Evolutionary conservation across 1,139 yeast genomes (phyloP), one percentile per base, ranked within the genome.

Genomic region (Scheffersomyces titani): DNA sequence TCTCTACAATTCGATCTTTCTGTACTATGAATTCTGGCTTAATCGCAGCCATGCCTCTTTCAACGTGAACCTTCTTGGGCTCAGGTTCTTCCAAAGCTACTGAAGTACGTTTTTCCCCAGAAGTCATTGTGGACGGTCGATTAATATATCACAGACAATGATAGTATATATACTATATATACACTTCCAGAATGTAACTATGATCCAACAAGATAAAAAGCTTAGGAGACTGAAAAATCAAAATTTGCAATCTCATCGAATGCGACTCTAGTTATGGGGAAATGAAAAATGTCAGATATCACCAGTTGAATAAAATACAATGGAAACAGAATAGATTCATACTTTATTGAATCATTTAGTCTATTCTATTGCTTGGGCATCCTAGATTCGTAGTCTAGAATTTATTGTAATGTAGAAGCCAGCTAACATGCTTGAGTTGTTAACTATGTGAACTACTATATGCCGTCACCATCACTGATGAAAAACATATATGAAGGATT

Each of bases 21-120:
- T 68, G 67, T 7, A 85, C 73, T n/a, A 86, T 70, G 63, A 67
- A 89, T 63, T 89, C 90, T 3, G 86, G 74, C 71, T 88, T 89
- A 61, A 89, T 81, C 2, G 86, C 83, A 0, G 93, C 93, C 54
- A 85, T 74, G 22, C 94, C 93, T 58, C 78, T 82, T 57, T 62
- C 56, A 51, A 57, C 55, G 47, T 59, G 60, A 3, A 50, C 55
- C 47, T 52, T 59, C 59, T 54, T 58, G 22, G 49, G 9, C 50
- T 40, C 59, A 49, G 57, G 59, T 52, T 60, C 64, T 30, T 61
- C 62, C 16, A 59, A 59, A 7, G 58, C 59, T 49, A 67, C 73
- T 21, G 56, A 61, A 7, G 65, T 64, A 62, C 72, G 63, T 51
- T 65, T 66, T 48, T 58, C 61, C 44, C 61, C 52, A 50, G 57